Evolutionary conservation across 179 eudicot genomes (phyloP).

Genomic region (Nepenthes alata): DNA sequence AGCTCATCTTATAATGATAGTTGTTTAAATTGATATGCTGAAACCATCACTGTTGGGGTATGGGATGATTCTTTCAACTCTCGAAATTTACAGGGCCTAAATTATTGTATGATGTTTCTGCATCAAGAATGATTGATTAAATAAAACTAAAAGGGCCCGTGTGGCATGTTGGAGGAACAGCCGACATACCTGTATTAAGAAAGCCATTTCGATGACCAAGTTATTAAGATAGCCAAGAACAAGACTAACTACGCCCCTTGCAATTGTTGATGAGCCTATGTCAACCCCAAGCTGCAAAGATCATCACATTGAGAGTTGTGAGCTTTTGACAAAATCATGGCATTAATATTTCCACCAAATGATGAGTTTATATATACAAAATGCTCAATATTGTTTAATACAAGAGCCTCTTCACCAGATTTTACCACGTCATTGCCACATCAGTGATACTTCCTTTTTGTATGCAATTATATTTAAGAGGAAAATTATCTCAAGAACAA

Average conservation of each 20-base stretch:
- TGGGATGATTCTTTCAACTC: too few relatives aligned
- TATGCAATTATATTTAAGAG: too few relatives aligned
- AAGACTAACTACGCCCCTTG: slow-evolving; percentile 42
- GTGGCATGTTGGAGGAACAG: too few relatives aligned
- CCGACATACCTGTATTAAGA: slow-evolving; percentile 35
- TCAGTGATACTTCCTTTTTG: too few relatives aligned
- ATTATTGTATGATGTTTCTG: background rate
- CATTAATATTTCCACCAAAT: background rate
- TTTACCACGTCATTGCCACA: too few relatives aligned
- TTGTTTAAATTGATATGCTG: too few relatives aligned
- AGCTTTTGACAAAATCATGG: too few relatives aligned
- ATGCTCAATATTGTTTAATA: too few relatives aligned
- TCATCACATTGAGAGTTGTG: too few relatives aligned
- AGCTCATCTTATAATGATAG: too few relatives aligned
- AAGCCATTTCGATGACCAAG: slow-evolving; percentile 46
- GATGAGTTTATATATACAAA: background rate
- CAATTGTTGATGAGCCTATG: slow-evolving; percentile 45
- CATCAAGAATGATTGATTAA: background rate
- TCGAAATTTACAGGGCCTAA: background rate
- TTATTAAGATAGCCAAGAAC: slow-evolving; percentile 44
- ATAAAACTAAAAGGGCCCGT: background rate
- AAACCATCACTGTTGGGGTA: background rate
- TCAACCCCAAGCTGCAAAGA: slow-evolving; percentile 31
- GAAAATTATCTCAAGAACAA: too few relatives aligned
- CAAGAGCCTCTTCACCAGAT: too few relatives aligned